These are phyloP conservation scores for Oryza meyeriana DNA, from an alignment of 176 grass and related monocot species.

Conservation along the genomic window DNA sequence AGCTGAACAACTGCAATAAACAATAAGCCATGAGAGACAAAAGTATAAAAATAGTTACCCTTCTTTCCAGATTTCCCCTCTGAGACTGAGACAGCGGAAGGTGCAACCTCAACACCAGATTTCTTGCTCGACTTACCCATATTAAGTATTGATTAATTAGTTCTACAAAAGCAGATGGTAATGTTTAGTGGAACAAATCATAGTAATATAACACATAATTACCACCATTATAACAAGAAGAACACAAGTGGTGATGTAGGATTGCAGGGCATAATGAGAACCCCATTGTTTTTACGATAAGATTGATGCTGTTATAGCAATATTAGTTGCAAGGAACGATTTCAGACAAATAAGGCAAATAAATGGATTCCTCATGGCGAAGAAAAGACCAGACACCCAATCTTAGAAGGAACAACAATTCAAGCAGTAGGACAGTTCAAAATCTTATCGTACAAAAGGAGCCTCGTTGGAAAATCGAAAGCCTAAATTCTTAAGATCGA, in stretches of 20 bases:
- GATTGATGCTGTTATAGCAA: not conserved
- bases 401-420: not conserved
- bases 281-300: not conserved
- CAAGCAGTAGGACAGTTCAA: not conserved
- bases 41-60: slow-evolving; percentile 30
- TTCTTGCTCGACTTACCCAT: slow-evolving; percentile 55
- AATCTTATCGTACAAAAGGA: not conserved
- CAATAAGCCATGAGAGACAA: not conserved
- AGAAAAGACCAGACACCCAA: not conserved
- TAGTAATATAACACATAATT: not conserved
- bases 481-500: not conserved
- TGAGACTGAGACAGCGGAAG: slow-evolving; percentile 1
- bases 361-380: not conserved
- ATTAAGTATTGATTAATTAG: not conserved
- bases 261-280: not conserved
- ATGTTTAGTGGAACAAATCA: not conserved
- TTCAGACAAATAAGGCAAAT: not conserved
- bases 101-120: slow-evolving; percentile 16
- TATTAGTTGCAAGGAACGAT: not conserved
- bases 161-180: not conserved
- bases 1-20: not conserved
- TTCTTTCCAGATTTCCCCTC: slow-evolving; percentile 63
- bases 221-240: not conserved
- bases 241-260: not conserved
- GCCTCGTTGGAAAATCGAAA: not conserved